Evolutionary conservation across 2,329 filamentous ascomycete genomes (phyloP), one percentile per base, ranked within the genome.

Genomic region (Calonectria pseudoturangicola): DNA sequence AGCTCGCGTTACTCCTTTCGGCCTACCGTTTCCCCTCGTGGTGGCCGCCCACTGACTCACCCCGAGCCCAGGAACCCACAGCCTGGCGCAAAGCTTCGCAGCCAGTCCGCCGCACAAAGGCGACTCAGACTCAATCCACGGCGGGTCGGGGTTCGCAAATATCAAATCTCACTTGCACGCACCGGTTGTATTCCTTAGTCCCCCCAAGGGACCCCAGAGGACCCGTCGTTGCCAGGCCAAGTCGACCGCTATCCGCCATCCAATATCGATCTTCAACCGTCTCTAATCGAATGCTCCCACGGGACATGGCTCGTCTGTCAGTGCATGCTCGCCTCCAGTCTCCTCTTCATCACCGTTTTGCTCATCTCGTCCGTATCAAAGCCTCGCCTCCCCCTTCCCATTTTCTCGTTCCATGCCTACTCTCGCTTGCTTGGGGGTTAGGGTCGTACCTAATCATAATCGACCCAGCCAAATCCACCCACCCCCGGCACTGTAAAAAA

Each of bases 241-340:
- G 66, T 68, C 58, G 77, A 75, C 72, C 54, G 72, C 71, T 39
- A 41, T 62, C 66, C 66, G 58, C 66, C 28, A 70, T 69, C 71
- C 76, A 79, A 75, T 73, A 79, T 79, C 70, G 76, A 78, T 79
- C 70, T 77, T 71, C 77, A 77, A 50, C 66, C 68, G 43, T 58
- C 67, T 69, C 75, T 71, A 77, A 77, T 77, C 47, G 63, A 43
- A 68, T 73, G 70, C 73, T 70, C 56, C 77, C 73, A 79, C 77
- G 73, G 67, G 71, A 27, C 67, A 43, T 58, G 72, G 68, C 72
- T 69, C 70, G 73, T 56, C 74, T 71, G 69, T 58, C 58, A 68
- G 73, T 64, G 73, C 70, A 72, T 67, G 72, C 48, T 62, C 68
- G 47, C 69, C 65, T 43, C 28, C 41, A 58, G 45, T 64, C 48